Percentiles rank a stretch among this genome's conserved stretches.
These are phyloP conservation scores for Aplosporella prunicola DNA, from an alignment of 2,329 filamentous ascomycete species.

Conservation along the genomic window DNA sequence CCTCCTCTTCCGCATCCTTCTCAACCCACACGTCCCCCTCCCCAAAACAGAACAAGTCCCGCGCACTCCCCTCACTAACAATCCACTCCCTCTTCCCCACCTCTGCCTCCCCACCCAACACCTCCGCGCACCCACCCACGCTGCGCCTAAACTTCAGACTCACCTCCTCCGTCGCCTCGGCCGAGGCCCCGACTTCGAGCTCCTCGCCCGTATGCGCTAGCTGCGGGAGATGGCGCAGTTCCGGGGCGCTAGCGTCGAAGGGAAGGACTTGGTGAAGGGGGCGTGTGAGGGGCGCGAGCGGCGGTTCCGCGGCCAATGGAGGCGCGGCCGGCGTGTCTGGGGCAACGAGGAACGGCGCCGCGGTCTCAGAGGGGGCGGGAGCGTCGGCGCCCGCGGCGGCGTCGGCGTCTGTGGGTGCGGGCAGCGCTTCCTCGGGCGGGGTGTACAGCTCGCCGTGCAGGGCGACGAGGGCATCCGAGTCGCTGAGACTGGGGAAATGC, in stretches of 20 bases:
- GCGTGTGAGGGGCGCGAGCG: neutral
- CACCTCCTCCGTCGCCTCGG: slow-evolving; percentile 43
- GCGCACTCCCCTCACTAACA: slow-evolving; percentile 33
- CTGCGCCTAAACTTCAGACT: slow-evolving; percentile 49
- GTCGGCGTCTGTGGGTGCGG: slow-evolving; percentile 4
- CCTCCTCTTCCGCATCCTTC: neutral
- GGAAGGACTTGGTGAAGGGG: slow-evolving; percentile 6
- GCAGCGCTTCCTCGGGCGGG: slow-evolving; percentile 56
- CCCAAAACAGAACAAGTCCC: slow-evolving; percentile 57
- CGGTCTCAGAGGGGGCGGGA: slow-evolving; percentile 8
- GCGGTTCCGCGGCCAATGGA: slow-evolving; percentile 15
- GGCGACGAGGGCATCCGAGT: slow-evolving; percentile 52
- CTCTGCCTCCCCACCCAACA: slow-evolving; percentile 23
- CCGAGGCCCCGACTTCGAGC: slow-evolving; percentile 34
- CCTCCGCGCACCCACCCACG: slow-evolving; percentile 54
- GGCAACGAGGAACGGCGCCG: neutral
- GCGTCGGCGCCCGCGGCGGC: neutral
- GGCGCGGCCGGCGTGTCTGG: slow-evolving; percentile 18
- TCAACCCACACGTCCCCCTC: slow-evolving; percentile 22
- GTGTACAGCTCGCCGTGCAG: slow-evolving; percentile 68
- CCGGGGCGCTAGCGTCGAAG: slow-evolving; percentile 31
- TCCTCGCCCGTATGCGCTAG: slow-evolving; percentile 53
- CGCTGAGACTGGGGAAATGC: slow-evolving; percentile 57
- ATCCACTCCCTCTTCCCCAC: slow-evolving; percentile 24
- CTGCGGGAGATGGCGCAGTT: slow-evolving; percentile 45